A percentile compares a stretch with the other conserved stretches of the same genome.
These are phyloP conservation scores for Besnoitia besnoiti DNA, from an alignment of 169 alveolate species.

Conservation along the genomic window DNA sequence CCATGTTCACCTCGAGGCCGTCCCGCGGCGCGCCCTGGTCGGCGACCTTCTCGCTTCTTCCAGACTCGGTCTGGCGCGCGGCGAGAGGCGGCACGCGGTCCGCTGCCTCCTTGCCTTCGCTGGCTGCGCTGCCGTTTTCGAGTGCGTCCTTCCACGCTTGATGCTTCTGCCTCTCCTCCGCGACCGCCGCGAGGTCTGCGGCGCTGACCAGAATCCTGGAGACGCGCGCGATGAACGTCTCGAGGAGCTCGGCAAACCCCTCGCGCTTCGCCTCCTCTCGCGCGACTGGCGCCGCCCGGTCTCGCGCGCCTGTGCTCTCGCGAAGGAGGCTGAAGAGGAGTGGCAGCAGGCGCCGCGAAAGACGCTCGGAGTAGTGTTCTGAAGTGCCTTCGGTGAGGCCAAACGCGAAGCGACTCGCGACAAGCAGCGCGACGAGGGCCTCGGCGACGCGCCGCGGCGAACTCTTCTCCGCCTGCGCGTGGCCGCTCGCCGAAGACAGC, in stretches of 20 bases:
- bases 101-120: background rate
- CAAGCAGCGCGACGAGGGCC: background rate
- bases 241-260: background rate
- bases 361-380: background rate
- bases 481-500: too few species aligned
- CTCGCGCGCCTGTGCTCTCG: background rate
- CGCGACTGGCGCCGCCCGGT: background rate
- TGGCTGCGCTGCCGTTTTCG: background rate
- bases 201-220: background rate
- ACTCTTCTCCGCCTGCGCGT: background rate
- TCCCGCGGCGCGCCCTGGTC: too few species aligned
- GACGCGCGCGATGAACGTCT: background rate
- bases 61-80: too few species aligned
- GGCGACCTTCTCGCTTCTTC: too few species aligned
- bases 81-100: background rate
- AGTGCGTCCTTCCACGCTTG: background rate
- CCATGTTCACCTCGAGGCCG: background rate
- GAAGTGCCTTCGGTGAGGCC: background rate
- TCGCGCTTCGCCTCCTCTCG: background rate
- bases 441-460: background rate
- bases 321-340: background rate
- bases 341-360: conserved; percentile 14
- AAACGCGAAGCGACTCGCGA: background rate
- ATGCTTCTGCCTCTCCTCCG: background rate
- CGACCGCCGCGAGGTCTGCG: background rate